Conservation (phyloP, 2,329 filamentous ascomycete genomes). For the Penicillium corylophilum region DNA sequence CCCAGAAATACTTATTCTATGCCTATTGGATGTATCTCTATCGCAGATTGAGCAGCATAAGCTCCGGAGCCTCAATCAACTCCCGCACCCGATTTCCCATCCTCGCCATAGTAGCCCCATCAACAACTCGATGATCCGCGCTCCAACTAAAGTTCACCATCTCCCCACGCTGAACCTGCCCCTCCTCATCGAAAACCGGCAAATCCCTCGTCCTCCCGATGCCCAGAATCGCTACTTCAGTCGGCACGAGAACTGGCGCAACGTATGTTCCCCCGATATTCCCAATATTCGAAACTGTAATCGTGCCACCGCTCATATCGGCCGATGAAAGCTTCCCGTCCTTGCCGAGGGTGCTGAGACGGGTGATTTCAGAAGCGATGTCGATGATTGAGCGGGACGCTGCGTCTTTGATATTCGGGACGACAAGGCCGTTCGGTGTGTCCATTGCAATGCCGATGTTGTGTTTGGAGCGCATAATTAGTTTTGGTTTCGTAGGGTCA, state of each 20-base stretch:
- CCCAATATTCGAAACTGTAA: conserved; percentile 95
- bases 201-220: conserved; percentile 77
- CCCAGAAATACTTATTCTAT: background rate
- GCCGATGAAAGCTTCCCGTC: conserved; percentile 71
- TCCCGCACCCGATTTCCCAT: conserved; percentile 78
- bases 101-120: conserved; percentile 90
- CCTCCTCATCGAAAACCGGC: conserved; percentile 67
- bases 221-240: conserved; percentile 88
- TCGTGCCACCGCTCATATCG: conserved; percentile 83
- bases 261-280: conserved; percentile 92
- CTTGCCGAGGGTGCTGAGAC: conserved; percentile 70
- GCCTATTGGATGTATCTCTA: conserved; percentile 43
- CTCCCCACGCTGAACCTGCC: conserved; percentile 69
- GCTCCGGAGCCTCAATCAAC: conserved; percentile 79
- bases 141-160: conserved; percentile 94
- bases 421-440: conserved; percentile 80
- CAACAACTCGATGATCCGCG: conserved; percentile 89
- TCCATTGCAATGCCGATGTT: conserved; percentile 97
- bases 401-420: conserved; percentile 88
- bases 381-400: conserved; percentile 71
- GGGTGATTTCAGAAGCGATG: conserved; percentile 72
- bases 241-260: conserved; percentile 84
- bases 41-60: conserved; percentile 79
- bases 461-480: conserved; percentile 79
- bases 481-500: conserved; percentile 64